Base-by-base conservation (phyloP, 2,329 filamentous ascomycete species). In the Colletotrichum sp. region DNA sequence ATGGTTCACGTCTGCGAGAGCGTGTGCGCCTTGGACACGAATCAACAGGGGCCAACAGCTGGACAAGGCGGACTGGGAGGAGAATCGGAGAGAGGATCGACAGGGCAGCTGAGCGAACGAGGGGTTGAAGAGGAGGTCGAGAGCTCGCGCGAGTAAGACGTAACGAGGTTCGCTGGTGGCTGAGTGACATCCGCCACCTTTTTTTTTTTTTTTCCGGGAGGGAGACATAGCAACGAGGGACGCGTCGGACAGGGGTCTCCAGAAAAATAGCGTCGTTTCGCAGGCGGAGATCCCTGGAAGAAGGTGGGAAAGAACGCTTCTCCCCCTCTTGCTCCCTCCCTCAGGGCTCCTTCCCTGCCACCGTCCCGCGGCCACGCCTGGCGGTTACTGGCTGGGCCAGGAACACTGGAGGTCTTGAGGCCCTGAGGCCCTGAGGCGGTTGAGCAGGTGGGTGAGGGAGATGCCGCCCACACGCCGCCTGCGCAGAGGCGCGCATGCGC, bases 11-110 rank as follows among this genome's bases (percentile, higher is more conserved):
- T 28, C 58, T 27, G 32, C 30, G 39, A 39, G 36, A 25, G 25
- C 30, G 36, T 75, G 56, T 72, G 62, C 39, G 69, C 62, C 72
- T 72, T 22, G 61, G 55, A 32, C 18, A 16, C 48, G 55, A 56
- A 48, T 48, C 28, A 55, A 73, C 69, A 64, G 28, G 73, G 74
- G 64, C 74, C 74, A 74, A 48, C 58, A 65, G 43, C 64, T 73
- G 70, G 36, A 74, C 74, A 76, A 76, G 74, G 74, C 74, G 74
- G 58, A 74, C 56, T 75, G 39, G 16, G 18, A 58, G 18, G 36
- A 73, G 56, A 34, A 48, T 8, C 58, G 3, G 6, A 25, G 32
- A 36, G 60, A 22, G 28, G 28, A 62, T 22, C 16, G 30, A 60
- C 56, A 60, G 56, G 56, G 60, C 30, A 62, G 60, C 60, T 62